Base-by-base conservation (phyloP, 108 stramenopile genomes). In the Pseudonitzschia multistriata region DNA sequence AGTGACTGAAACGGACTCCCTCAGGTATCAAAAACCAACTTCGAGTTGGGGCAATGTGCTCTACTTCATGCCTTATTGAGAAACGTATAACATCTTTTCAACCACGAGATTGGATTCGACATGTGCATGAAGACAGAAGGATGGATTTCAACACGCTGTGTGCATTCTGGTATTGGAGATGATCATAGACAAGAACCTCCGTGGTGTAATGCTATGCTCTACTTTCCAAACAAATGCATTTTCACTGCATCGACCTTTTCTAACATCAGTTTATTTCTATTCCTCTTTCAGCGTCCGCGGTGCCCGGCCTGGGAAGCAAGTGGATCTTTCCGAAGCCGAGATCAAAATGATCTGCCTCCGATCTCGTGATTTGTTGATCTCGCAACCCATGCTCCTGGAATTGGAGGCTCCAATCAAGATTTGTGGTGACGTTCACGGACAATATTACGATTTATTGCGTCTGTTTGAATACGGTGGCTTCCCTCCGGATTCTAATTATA, bases 331-430 rank as follows among this genome's bases (percentile, higher is more conserved):
- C 17, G 95, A 96, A 67, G 88, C 90, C 31, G 94, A 95, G 67
- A 93, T 97, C 67, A 92, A 93, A 35, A 94, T 94, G 89, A 84
- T 97, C n/a, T 96, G 95, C 70, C 82, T 95, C 15, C 87, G 91
- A 42, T 78, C 88, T 40, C 91, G 95, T 57, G 94, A 96, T 83
- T 72, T 97, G 54, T 84, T 99, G 61, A 90, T 99, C 57, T 81
- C 84, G 24, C 98, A 99, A 78, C 97, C 98, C 34, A 99, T 99
- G 96, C 95, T 99, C 49, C 78, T 99, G 24, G 98, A 99, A 81
- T 88, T 99, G 15, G 89, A 92, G 71, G 97, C 97, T 30, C 98
- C 98, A 64, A 93, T 98, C 82, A 99, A 99, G 85, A 96, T 99
- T 61, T 97, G 96, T 61, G 98, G 98, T 24, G 98, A 98, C 65